Percentiles rank a stretch among this genome's conserved stretches.
Conservation (phyloP, 164 flowering plant species). For the Protea cynaroides region DNA sequence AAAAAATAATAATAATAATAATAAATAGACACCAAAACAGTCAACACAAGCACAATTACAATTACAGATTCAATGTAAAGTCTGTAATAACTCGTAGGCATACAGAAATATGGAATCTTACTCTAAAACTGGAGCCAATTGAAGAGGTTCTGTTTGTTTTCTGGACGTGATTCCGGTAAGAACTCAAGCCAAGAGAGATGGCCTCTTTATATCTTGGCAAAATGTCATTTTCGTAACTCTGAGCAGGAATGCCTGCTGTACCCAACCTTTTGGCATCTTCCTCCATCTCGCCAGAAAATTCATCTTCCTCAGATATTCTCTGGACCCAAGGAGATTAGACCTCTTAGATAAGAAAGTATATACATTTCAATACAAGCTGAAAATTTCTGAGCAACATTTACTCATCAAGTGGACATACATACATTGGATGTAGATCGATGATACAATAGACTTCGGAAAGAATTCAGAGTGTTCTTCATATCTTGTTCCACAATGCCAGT, state of each 20-base stretch:
- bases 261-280: constrained; percentile 7
- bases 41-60: neutral
- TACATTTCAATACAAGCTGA: neutral
- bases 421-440: constrained; percentile 14
- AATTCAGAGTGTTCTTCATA: constrained; percentile 24
- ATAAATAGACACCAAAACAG: too few species aligned
- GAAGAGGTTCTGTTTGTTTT: constrained; percentile 13
- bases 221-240: constrained; percentile 27
- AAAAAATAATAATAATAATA: neutral
- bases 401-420: neutral
- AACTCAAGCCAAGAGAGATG: constrained; percentile 21
- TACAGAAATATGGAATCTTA: constrained; percentile 6
- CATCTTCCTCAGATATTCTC: constrained; percentile 19
- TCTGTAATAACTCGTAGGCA: too few species aligned
- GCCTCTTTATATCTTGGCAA: constrained; percentile 31
- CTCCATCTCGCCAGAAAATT: neutral
- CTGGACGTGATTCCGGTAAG: constrained; percentile 19
- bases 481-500: constrained; percentile 21
- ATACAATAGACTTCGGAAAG: constrained; percentile 14
- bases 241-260: constrained; percentile 19
- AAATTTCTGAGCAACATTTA: neutral
- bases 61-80: neutral
- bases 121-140: constrained; percentile 14
- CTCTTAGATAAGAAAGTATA: constrained; percentile 1
- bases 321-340: neutral